A percentile compares a stretch with the other conserved stretches of the same genome.
phyloP scores from a whole-genome alignment of 2,329 filamentous ascomycete genomes.

The Diaporthe sp. region DNA sequence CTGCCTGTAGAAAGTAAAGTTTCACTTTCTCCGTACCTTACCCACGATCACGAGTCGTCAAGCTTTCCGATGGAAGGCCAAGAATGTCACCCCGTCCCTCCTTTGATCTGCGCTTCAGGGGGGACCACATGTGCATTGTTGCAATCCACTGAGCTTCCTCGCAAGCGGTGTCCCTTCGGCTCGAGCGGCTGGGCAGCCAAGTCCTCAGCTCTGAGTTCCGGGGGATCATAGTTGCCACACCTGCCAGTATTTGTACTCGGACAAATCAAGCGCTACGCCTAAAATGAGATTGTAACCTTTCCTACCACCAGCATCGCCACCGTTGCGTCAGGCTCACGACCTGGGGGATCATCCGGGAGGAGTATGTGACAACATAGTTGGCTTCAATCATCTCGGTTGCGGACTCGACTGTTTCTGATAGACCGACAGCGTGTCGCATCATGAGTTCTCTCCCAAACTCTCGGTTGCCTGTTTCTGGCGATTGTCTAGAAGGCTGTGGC shows the following conservation, averaged over 20 bases:
- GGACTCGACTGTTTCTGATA: conserved; percentile 2
- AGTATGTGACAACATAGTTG: no score
- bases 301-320: neutral
- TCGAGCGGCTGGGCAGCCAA: neutral
- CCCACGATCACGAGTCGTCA: neutral
- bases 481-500: neutral
- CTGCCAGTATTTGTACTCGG: neutral
- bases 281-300: neutral
- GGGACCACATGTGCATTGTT: neutral
- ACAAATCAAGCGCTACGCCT: neutral
- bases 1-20: neutral
- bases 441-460: neutral
- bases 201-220: no score
- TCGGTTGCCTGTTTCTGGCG: neutral
- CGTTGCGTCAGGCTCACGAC: neutral
- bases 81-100: neutral
- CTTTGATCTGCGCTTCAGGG: neutral
- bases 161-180: neutral
- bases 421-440: neutral
- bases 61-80: neutral
- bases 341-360: neutral
- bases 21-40: neutral
- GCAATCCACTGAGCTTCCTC: neutral
- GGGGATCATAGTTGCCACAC: neutral
- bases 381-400: neutral